Evolutionary conservation across 164 flowering plant genomes (phyloP), one percentile per base, ranked within the genome.

Genomic region (Pachysandra terminalis): DNA sequence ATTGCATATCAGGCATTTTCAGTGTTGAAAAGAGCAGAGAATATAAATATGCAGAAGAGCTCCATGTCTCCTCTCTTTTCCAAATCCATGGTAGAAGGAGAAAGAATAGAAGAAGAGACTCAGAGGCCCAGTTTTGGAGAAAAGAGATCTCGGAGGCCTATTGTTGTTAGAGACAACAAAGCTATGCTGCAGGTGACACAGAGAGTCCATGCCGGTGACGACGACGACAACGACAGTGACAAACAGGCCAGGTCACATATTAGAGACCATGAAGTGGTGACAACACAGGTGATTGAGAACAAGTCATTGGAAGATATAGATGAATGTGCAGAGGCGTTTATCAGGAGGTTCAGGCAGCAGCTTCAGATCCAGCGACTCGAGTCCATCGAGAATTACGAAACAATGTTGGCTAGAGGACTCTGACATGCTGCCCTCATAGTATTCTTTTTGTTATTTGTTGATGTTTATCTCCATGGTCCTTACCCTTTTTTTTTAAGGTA

Each of bases 291-390:
- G 76, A 58, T 72, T 17, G 83, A 81, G 77, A 80, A 68, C 52
- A 77, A 72, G 69, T 53, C 80, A 0, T 41, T 83, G 1, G 83
- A 71, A 56, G 94, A 94, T 61, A 79, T 91, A 23, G 73, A 91
- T 64, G 75, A 79, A 67, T 78, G 90, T 22, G 97, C 95, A 0
- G 95, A 91, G 37, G 87, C 80, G 0, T 89, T 89, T 81, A 91
- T 91, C 74, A 73, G 73, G 80, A 81, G 79, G 12, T 91, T 87
- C 79, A 83, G 83, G 81, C 75, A 82, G 25, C 88, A 89, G 60
- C 73, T 91, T 49, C 55, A 77, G 58, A 75, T 91, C 60, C 95
- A 91, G 61, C 76, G 97, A 75, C 84, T 89, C 7, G 87, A 89
- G 52, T 89, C 97, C n/a, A 85, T 91, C 25, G 90, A 89, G 81